A percentile compares a stretch with the other conserved stretches of the same genome.
These are phyloP conservation scores for Toxoplasma gondii DNA, from an alignment of 169 alveolate genomes.

Conservation along the genomic window DNA sequence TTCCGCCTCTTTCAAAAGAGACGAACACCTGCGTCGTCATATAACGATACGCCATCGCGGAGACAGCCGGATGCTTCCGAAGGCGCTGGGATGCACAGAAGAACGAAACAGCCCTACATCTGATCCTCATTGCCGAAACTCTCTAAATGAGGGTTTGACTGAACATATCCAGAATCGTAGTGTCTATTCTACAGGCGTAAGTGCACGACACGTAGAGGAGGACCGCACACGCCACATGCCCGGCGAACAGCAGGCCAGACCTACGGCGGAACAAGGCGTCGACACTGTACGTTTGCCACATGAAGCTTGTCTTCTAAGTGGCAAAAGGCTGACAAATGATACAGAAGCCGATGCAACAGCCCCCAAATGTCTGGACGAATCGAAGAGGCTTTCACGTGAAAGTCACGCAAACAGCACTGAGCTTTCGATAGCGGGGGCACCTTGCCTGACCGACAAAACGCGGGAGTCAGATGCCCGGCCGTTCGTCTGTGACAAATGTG, in stretches of 20 bases:
- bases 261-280: neutral
- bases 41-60: neutral
- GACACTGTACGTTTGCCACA: neutral
- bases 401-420: too few relatives aligned
- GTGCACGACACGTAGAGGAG: too few relatives aligned
- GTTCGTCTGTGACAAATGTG: constrained; percentile 42
- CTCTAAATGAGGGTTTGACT: too few relatives aligned
- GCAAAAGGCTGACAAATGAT: neutral
- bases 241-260: neutral
- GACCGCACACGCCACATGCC: neutral
- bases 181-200: too few relatives aligned
- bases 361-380: neutral
- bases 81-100: neutral
- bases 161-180: neutral
- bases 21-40: constrained; percentile 44
- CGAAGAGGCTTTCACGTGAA: too few relatives aligned
- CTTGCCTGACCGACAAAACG: neutral
- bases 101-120: neutral
- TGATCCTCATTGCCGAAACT: neutral
- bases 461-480: neutral
- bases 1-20: constrained; percentile 30
- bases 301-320: neutral
- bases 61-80: constrained; percentile 2
- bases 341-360: neutral
- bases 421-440: neutral